These are phyloP conservation scores for Crithidia fasciculata DNA, from an alignment of 208 protist species.

Conservation along the genomic window DNA sequence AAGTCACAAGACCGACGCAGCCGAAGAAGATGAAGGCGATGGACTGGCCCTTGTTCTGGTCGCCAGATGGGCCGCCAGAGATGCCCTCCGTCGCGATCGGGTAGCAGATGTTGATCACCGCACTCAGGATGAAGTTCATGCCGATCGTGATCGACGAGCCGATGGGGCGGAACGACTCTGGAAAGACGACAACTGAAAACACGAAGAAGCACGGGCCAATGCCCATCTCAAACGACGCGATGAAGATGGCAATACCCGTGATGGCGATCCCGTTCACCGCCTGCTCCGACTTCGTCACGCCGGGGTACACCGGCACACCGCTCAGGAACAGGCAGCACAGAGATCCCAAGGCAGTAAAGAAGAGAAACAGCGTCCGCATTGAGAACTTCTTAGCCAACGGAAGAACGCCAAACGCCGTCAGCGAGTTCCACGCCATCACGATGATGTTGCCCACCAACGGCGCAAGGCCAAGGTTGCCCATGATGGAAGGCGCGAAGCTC, in stretches of 20 bases:
- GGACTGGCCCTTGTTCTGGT: conserved; percentile 51
- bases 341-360: conserved; percentile 20
- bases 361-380: conserved; percentile 34
- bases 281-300: conserved; percentile 19
- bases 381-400: conserved; percentile 32
- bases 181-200: conserved; percentile 49
- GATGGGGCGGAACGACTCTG: conserved; percentile 30
- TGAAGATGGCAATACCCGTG: conserved; percentile 48
- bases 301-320: conserved; percentile 28
- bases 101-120: conserved; percentile 47
- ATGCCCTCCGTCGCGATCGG: conserved; percentile 43
- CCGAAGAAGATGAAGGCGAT: conserved; percentile 56
- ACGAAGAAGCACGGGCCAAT: conserved; percentile 51
- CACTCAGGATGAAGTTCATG: conserved; percentile 43
- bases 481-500: conserved; percentile 55
- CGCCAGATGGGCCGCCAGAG: conserved; percentile 46
- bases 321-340: conserved; percentile 34
- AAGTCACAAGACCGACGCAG: conserved; percentile 33
- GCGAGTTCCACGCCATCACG: conserved; percentile 62
- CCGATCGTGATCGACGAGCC: conserved; percentile 38
- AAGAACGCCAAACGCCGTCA: conserved; percentile 35
- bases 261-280: conserved; percentile 28
- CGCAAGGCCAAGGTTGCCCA: conserved; percentile 23
- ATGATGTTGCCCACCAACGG: conserved; percentile 54
- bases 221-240: conserved; percentile 42